Evolutionary conservation across 805 yeast genomes (phyloP), one percentile per base, ranked within the genome.

Genomic region (Barnettozyma californica): DNA sequence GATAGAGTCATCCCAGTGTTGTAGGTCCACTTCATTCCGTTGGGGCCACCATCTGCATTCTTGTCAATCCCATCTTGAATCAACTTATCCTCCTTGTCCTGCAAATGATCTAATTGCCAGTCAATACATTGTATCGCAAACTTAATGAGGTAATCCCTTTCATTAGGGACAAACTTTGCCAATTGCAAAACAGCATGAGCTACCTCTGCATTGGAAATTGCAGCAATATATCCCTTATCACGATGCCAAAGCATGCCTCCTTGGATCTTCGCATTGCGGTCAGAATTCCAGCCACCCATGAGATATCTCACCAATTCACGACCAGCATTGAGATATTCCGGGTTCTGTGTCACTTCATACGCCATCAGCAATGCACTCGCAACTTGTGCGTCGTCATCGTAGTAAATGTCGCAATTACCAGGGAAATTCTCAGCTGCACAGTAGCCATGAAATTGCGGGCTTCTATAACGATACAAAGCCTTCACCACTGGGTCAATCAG

Each of bases 301-400:
- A 84, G 63, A 55, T 83, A 83, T 38, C 79, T 63, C 48, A 76
- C 81, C 55, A 81, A 68, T 53, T 80, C 84, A 44, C 78, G 69
- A 8, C 81, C 85, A 54, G 70, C 69, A 54, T 76, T 80, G 51
- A 84, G 67, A 58, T 70, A 80, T 41, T 68, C 67, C 54, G 67
- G 67, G 52, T 82, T 76, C 1, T 76, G 77, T 1, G 88, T 81
- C 21, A 80, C 87, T 58, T 83, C 89, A 58, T 79, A 83, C 2
- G 87, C 86, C 3, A 81, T 74, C 49, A 84, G 67, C 55, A 81
- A 69, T 3, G 83, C 84, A 56, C 81, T 71, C 14, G 85, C 83
- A 13, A 83, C 79, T 61, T 84, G 91, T 2, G 90, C 91, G 60
- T 83, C 85, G 58, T 84, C 91, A 58, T 84, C 89, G 53, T 80